Percentiles rank a stretch among this genome's conserved stretches.
Conservation (phyloP, 1,284 basidiomycete genomes). For the Fomitopsis palustris region DNA sequence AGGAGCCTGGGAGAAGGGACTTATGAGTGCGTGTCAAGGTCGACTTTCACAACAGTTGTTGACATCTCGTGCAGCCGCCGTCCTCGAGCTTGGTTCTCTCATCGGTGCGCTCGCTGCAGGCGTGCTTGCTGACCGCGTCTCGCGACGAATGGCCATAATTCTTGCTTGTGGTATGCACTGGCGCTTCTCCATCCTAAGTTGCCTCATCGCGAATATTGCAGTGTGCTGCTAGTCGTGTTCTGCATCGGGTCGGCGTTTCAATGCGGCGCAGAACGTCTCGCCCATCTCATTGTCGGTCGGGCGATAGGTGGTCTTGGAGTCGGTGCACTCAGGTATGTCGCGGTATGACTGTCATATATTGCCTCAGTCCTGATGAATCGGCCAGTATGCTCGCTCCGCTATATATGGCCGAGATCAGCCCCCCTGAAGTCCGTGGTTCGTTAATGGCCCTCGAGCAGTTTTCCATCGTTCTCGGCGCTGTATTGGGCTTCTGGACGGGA, state of each 20-base stretch:
- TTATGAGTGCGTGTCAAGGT: constrained; percentile 57
- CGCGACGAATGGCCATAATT: constrained; percentile 64
- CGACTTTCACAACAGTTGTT: neutral
- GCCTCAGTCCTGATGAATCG: neutral
- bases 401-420: constrained; percentile 82
- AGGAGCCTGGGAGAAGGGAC: constrained; percentile 66
- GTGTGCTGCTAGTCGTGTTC: constrained; percentile 52
- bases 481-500: constrained; percentile 79
- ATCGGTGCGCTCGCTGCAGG: constrained; percentile 68
- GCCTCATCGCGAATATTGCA: neutral
- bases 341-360: neutral
- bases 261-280: constrained; percentile 52
- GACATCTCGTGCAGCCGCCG: constrained; percentile 50
- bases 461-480: constrained; percentile 74
- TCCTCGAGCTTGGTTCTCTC: constrained; percentile 73
- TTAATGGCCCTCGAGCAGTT: constrained; percentile 79
- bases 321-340: constrained; percentile 61
- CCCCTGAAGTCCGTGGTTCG: constrained; percentile 79
- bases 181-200: neutral
- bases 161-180: constrained; percentile 55
- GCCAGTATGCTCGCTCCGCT: constrained; percentile 71
- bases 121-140: constrained; percentile 61
- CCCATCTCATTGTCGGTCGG: constrained; percentile 62
- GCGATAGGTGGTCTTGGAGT: constrained; percentile 78
- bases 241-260: constrained; percentile 70